Conservation (phyloP, 345 rosid genomes). For the Brassica carinata region DNA sequence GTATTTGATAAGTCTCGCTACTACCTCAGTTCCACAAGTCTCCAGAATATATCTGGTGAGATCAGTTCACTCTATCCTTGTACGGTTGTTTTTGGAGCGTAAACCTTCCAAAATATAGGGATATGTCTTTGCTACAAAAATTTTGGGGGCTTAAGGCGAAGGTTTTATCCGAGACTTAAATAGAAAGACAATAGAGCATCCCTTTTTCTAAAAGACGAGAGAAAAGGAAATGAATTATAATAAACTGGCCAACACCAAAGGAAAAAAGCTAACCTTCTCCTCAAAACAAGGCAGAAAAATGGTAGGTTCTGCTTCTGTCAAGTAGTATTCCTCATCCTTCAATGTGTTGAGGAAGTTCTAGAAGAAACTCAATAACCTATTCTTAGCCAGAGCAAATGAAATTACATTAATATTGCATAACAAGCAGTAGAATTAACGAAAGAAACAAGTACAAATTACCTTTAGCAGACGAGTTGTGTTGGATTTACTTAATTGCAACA, state of each 20-base stretch:
- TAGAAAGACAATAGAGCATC: conserved; percentile 4
- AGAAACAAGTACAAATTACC: conserved; percentile 48
- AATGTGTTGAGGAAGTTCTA: conserved; percentile 82
- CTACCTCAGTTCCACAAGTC: conserved; percentile 86
- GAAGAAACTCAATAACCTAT: conserved; percentile 93
- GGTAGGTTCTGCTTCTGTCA: conserved; percentile 97
- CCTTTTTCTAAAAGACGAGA: background rate
- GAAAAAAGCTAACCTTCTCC: conserved; percentile 66
- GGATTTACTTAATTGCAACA: conserved; percentile 87
- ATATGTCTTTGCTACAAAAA: conserved; percentile 70
- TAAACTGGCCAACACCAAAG: conserved; percentile 12
- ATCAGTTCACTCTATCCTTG: conserved; percentile 92
- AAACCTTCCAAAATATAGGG: conserved; percentile 93
- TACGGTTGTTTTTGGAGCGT: conserved; percentile 97
- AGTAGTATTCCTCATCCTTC: conserved; percentile 67
- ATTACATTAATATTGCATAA: conserved; percentile 6
- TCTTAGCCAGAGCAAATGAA: conserved; percentile 32
- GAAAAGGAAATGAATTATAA: background rate
- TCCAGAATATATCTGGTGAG: conserved; percentile 87
- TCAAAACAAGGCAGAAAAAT: conserved; percentile 92
- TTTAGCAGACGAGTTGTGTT: conserved; percentile 94
- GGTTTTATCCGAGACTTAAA: conserved; percentile 41
- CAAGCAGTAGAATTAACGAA: conserved; percentile 16
- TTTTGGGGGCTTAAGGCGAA: too few relatives aligned
- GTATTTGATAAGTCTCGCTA: conserved; percentile 5